Base-by-base conservation (phyloP, 306 rosid genomes). In the Vigna angularis region DNA sequence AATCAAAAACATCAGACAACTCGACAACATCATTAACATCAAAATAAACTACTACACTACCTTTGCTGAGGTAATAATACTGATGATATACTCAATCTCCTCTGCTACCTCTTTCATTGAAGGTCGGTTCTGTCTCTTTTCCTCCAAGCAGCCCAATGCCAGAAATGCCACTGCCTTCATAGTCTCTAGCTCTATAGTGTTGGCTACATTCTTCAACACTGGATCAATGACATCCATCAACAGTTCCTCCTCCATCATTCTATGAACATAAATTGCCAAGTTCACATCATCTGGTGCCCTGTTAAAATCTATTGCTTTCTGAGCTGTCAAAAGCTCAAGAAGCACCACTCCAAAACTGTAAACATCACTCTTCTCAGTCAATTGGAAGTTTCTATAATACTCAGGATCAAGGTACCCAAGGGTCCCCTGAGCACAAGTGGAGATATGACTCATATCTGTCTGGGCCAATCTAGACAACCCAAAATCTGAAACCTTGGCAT, bases 381-480 rank as follows among this genome's bases (percentile, higher is more conserved):
- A 15, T 1, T 88, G 98, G 22, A 89, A 90, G 66, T 88, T 93
- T 40, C 94, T 84, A 14, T 88, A 93, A 70, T 89, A 90, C 16
- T 93, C 93, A 1, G 96, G 98, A 36, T 90, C 94, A 16, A 93
- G 84, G 3, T 93, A 89, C 4, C 94, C 98, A 0, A 93, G 91
- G 17, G 96, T 90, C 3, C 96, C 96, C 52, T 93, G 97, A 53
- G 96, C 97, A 74, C 96, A 90, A 0, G 96, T 90, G 1, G 97
- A 89, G 62, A 93, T 77, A 59, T 93, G 97, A 45, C 96, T 93
- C 87, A 90, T 58, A 73, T 93, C 97, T 0, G 92, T 86, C n/a
- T 93, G 88, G 8, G 93, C 97, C 72, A 93, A 75, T 15, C 96
- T 62, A 0, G 97, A 93, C 10, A 93, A 66, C 5, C 97, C 93